Base-by-base conservation (phyloP, 129 eudicot species). In the Helianthus tuberosus region DNA sequence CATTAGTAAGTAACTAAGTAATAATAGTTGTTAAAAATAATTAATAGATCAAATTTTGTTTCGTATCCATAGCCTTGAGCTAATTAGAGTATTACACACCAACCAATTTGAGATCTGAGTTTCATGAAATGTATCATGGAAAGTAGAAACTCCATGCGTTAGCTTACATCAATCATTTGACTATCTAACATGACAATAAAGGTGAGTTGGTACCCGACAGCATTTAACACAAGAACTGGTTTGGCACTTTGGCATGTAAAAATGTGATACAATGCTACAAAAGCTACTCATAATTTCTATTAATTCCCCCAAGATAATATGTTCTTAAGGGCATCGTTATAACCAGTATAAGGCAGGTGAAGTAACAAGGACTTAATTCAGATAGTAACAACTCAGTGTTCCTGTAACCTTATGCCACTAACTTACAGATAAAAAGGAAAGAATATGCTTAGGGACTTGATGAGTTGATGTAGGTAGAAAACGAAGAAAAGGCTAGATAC, bases 171-270 rank as follows among this genome's bases (percentile, higher is more conserved):
- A 15, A 38, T n/a, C 3, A 12, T 3, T 39, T 68, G 9, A 16
- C 72, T 3, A 67, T n/a, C 43, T 60, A 60, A 29, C 66, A 25
- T 60, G 66, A 60, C 3, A 60, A 11, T 60, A 10, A 60, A 60
- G 15, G 41, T 8, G 43, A 60, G 43, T 60, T 60, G 16, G 16
- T 60, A 60, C 1, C 25, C 10, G 13, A 3, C 9, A 27, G 17
- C 43, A 60, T 60, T 20, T 20, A 20, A 20, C 23, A 20, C 23
- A 20, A 20, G 23, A 20, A 20, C 23, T 20, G 23, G 23, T 20
- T 20, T 20, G 23, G 23, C 23, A 20, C 23, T 20, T 20, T 20
- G 23, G 23, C 16, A 59, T 59, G 65, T 27, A 59, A 29, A 59
- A 10, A 25, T 4, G 4, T 27, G 16, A 61, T 32, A 32, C 44